Evolutionary conservation across 768 basidiomycete genomes (phyloP).

Genomic region (Agrocybe pediades): DNA sequence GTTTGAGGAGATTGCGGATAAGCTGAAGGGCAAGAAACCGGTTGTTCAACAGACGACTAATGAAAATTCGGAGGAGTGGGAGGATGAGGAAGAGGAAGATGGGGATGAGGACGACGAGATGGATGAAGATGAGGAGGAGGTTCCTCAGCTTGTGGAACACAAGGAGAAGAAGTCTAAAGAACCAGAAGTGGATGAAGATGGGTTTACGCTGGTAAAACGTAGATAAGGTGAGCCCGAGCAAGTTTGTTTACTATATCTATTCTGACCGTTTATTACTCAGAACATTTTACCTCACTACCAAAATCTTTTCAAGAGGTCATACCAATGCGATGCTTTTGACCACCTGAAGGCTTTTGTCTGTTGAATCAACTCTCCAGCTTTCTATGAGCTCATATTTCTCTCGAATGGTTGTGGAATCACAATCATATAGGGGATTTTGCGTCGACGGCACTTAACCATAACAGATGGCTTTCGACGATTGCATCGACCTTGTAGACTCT

Average conservation of each 20-base stretch:
- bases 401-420: too few species aligned
- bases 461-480: too few species aligned
- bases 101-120: slow-evolving; percentile 45
- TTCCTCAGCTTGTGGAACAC: slow-evolving; percentile 55
- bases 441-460: too few species aligned
- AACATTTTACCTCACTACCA: not conserved
- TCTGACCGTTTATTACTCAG: not conserved
- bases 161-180: slow-evolving; percentile 28
- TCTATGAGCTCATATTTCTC: slow-evolving; percentile 1
- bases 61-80: slow-evolving; percentile 43
- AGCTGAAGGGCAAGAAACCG: slow-evolving; percentile 56
- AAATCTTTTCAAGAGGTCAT: too few species aligned
- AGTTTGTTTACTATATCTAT: not conserved
- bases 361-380: too few species aligned
- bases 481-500: too few species aligned
- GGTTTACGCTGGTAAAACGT: slow-evolving; percentile 80
- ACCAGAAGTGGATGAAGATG: slow-evolving; percentile 88
- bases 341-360: too few species aligned
- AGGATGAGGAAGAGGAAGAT: slow-evolving; percentile 48
- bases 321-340: too few species aligned
- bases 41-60: slow-evolving; percentile 46
- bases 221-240: slow-evolving; percentile 22
- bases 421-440: too few species aligned
- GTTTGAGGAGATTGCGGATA: slow-evolving; percentile 68
- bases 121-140: slow-evolving; percentile 47